A percentile compares a stretch with the other conserved stretches of the same genome.
These are phyloP conservation scores for Yamadazyma trypodendri DNA, from an alignment of 1,139 yeast genomes.

Conservation along the genomic window DNA sequence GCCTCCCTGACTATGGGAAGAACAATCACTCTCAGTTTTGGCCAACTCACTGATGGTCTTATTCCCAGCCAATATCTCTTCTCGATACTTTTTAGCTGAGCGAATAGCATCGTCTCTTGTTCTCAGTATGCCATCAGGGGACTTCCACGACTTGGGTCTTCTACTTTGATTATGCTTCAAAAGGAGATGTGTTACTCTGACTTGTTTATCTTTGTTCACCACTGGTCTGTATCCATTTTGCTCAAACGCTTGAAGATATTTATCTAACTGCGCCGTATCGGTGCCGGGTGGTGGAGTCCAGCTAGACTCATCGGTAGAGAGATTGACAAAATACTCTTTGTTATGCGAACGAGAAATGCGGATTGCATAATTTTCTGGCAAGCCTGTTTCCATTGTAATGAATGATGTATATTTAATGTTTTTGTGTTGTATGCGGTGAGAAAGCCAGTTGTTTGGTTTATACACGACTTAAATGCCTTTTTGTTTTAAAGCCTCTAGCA, in stretches of 20 bases:
- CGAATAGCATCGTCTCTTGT: constrained; percentile 82
- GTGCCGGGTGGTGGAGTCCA: constrained; percentile 95
- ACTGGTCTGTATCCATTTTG: constrained; percentile 61
- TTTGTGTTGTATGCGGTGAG: not conserved
- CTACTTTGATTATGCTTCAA: constrained; percentile 82
- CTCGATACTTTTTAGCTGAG: constrained; percentile 57
- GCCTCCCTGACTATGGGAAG: constrained; percentile 84
- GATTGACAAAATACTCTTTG: constrained; percentile 78
- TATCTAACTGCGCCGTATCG: constrained; percentile 57
- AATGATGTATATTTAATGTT: too few species aligned
- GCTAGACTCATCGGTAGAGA: constrained; percentile 66
- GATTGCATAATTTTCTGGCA: constrained; percentile 85
- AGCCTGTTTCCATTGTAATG: constrained; percentile 53
- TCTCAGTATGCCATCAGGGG: constrained; percentile 66
- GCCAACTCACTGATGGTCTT: constrained; percentile 72
- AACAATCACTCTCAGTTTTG: constrained; percentile 81
- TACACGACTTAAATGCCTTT: constrained; percentile 27
- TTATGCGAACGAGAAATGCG: constrained; percentile 77
- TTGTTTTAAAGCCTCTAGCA: constrained; percentile 57
- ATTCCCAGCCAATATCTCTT: constrained; percentile 60
- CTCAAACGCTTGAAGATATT: constrained; percentile 50
- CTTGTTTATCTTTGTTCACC: constrained; percentile 44
- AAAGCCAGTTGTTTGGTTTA: not conserved
- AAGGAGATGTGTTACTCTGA: constrained; percentile 61
- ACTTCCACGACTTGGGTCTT: constrained; percentile 91